A percentile compares a stretch with the other conserved stretches of the same genome.
phyloP scores from a whole-genome alignment of 2,329 filamentous ascomycete species.

The Beauveria bassiana region DNA sequence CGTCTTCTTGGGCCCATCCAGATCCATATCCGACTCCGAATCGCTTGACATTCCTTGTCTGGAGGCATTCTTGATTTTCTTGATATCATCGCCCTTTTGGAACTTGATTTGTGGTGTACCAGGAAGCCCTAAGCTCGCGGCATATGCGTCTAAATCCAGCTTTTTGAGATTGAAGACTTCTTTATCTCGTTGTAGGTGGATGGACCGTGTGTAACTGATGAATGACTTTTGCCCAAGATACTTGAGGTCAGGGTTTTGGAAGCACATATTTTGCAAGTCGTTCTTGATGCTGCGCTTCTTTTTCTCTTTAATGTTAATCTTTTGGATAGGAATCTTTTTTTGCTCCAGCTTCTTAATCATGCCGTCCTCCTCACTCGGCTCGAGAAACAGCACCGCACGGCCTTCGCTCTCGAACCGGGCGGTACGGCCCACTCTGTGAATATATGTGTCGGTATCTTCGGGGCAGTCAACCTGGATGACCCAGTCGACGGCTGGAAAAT shows the following conservation, averaged over 20 bases:
- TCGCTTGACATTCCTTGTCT: conserved; percentile 58
- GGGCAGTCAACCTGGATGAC: conserved; percentile 98
- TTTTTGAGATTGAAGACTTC: conserved; percentile 80
- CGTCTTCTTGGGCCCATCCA: conserved; percentile 34
- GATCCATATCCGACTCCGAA: conserved; percentile 48
- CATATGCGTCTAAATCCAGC: conserved; percentile 78
- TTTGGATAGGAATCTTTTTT: conserved; percentile 83
- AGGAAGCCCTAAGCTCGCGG: conserved; percentile 77
- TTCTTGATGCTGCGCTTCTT: conserved; percentile 82
- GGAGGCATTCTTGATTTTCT: conserved; percentile 79
- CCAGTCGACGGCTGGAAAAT: conserved; percentile 96
- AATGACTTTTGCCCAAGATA: conserved; percentile 96
- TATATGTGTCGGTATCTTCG: conserved; percentile 95
- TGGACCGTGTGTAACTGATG: conserved; percentile 75
- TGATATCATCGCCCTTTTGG: conserved; percentile 80
- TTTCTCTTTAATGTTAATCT: conserved; percentile 78
- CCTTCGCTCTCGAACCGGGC: conserved; percentile 88
- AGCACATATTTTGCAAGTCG: conserved; percentile 89
- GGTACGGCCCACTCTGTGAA: conserved; percentile 89
- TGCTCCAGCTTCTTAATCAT: conserved; percentile 79
- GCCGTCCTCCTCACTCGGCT: conserved; percentile 86
- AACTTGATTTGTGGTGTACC: conserved; percentile 92
- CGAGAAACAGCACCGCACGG: conserved; percentile 81
- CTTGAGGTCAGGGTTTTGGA: conserved; percentile 88
- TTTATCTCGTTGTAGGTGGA: conserved; percentile 86